Conservation (phyloP, 805 yeast genomes). For the Dipodascus geniculatus region DNA sequence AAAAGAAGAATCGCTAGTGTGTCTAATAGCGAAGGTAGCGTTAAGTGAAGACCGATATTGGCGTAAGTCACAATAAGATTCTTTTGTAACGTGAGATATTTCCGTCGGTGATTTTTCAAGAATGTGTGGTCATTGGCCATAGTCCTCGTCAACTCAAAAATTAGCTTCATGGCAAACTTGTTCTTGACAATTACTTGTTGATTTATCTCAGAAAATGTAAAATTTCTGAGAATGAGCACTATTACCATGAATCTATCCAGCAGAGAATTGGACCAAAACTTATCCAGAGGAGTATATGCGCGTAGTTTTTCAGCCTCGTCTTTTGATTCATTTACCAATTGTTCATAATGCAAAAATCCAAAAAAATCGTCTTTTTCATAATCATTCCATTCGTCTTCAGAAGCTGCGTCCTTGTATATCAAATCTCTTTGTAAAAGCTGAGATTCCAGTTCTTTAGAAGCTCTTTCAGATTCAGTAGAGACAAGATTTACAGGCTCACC, state of each 20-base stretch:
- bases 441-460: background rate
- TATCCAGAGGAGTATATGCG: conserved; percentile 13
- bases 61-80: conserved; percentile 24
- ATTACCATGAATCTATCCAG: conserved; percentile 70
- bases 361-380: conserved; percentile 9
- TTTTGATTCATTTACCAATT: conserved; percentile 16
- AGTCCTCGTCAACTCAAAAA: conserved; percentile 19
- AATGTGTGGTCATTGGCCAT: conserved; percentile 16
- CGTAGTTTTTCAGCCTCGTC: conserved; percentile 17
- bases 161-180: conserved; percentile 10
- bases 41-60: conserved; percentile 22
- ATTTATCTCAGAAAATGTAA: conserved; percentile 61
- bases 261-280: conserved; percentile 16
- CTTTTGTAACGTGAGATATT: conserved; percentile 23
- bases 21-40: conserved; percentile 20
- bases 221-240: conserved; percentile 71
- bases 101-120: conserved; percentile 18
- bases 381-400: background rate
- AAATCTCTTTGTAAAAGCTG: background rate
- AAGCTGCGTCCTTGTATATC: background rate
- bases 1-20: conserved; percentile 23
- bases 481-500: conserved; percentile 6
- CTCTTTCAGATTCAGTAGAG: background rate
- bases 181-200: conserved; percentile 23
- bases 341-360: conserved; percentile 18